These are phyloP conservation scores for Tricharina praecox DNA, from an alignment of 495 filamentous ascomycete genomes.

Conservation along the genomic window DNA sequence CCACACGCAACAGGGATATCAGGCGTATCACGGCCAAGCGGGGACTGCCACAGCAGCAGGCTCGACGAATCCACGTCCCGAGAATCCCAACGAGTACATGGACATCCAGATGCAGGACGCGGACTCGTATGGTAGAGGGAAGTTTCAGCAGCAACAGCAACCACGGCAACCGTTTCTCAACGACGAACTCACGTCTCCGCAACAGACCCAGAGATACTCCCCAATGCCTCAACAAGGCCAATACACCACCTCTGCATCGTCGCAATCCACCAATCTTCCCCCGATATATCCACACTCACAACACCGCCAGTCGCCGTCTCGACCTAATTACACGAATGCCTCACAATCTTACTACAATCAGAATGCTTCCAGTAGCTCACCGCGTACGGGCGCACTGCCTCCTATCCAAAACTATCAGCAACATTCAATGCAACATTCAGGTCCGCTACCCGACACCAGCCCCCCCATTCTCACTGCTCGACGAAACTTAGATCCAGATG, in stretches of 20 bases:
- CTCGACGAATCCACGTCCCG: slow-evolving; percentile 37
- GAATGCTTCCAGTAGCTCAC: slow-evolving; percentile 14
- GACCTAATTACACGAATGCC: slow-evolving; percentile 39
- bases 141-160: slow-evolving; percentile 39
- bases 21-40: slow-evolving; percentile 24
- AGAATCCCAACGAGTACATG: slow-evolving; percentile 35
- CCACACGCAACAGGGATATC: slow-evolving; percentile 18
- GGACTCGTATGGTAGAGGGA: slow-evolving; percentile 53
- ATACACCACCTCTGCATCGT: neutral
- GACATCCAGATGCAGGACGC: slow-evolving; percentile 65
- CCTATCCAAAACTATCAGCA: slow-evolving; percentile 23
- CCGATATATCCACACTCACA: slow-evolving; percentile 15
- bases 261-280: slow-evolving; percentile 2
- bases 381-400: slow-evolving; percentile 23
- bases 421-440: slow-evolving; percentile 24
- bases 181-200: slow-evolving; percentile 44
- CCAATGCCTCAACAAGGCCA: slow-evolving; percentile 41
- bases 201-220: slow-evolving; percentile 79
- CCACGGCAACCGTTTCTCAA: slow-evolving; percentile 27
- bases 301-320: slow-evolving; percentile 41
- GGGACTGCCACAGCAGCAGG: slow-evolving; percentile 40
- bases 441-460: slow-evolving; percentile 26
- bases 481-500: slow-evolving; percentile 28
- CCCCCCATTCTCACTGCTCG: slow-evolving; percentile 38
- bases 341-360: slow-evolving; percentile 47